These are phyloP conservation scores for Diaporthe sp. DNA, from an alignment of 2,329 filamentous ascomycete species.

Conservation along the genomic window DNA sequence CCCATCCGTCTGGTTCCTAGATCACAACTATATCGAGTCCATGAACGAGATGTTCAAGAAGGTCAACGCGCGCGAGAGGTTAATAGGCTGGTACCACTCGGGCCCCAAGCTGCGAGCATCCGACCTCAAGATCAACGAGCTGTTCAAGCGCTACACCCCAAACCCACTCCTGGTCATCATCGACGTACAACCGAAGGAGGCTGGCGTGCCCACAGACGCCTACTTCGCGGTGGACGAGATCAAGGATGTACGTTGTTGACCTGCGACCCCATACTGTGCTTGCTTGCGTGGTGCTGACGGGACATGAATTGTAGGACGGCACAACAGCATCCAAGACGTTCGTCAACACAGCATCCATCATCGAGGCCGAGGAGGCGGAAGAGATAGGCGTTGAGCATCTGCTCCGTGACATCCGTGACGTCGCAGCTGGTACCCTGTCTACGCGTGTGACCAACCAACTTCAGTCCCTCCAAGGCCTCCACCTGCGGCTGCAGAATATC, in stretches of 20 bases:
- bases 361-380: conserved; percentile 98
- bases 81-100: conserved; percentile 99
- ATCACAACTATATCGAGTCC: conserved; percentile 99
- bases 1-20: conserved; percentile 98
- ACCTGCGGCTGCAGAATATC: conserved; percentile 94
- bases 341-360: conserved; percentile 97
- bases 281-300: conserved; percentile 36
- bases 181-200: conserved; percentile 97
- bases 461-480: conserved; percentile 95
- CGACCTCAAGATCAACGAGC: conserved; percentile 98
- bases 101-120: conserved; percentile 96
- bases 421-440: conserved; percentile 95
- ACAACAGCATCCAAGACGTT: conserved; percentile 98
- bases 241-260: conserved; percentile 82
- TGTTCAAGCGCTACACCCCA: conserved; percentile 99
- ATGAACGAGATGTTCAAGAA: conserved; percentile 99
- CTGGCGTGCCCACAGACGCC: conserved; percentile 96
- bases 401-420: conserved; percentile 96
- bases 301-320: conserved; percentile 79
- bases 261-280: not conserved
- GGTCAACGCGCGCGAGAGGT: conserved; percentile 98
- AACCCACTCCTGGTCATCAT: conserved; percentile 98
- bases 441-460: conserved; percentile 98
- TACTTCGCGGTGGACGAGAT: conserved; percentile 99
- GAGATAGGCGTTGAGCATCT: conserved; percentile 99